These are phyloP conservation scores for Helianthus tuberosus DNA, from an alignment of 129 eudicot species.

Conservation along the genomic window DNA sequence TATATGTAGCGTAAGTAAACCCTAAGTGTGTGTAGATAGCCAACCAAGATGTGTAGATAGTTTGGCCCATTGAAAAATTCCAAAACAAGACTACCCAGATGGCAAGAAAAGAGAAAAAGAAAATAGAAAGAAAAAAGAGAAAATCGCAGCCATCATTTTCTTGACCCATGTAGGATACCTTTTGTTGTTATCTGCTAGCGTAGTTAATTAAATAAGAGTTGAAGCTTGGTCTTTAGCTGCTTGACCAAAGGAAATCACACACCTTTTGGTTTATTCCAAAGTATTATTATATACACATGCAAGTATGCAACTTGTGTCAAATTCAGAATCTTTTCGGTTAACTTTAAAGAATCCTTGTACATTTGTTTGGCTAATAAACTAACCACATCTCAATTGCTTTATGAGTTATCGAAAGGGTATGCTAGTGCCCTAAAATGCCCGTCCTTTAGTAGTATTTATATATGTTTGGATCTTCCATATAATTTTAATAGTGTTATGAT, in stretches of 20 bases:
- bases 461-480: not conserved
- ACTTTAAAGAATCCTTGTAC: constrained; percentile 20
- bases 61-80: no score
- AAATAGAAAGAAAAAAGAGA: not conserved
- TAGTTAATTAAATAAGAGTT: constrained; percentile 7
- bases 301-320: constrained; percentile 30
- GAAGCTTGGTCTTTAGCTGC: constrained; percentile 23
- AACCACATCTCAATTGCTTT: constrained; percentile 5
- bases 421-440: not conserved
- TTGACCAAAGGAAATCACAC: constrained; percentile 25
- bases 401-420: constrained; percentile 23
- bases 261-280: constrained; percentile 23
- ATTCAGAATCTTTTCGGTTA: constrained; percentile 29
- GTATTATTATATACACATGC: constrained; percentile 7
- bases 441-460: not conserved
- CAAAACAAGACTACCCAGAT: constrained; percentile 8
- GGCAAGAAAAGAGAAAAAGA: not conserved
- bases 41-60: no score
- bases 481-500: no score
- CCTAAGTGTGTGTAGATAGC: no score
- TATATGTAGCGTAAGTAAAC: no score
- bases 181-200: constrained; percentile 24
- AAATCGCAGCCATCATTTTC: not conserved
- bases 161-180: constrained; percentile 11
- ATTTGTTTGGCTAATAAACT: constrained; percentile 22